These are phyloP conservation scores for Pichia sp. DNA, from an alignment of 1,139 yeast species.

Conservation along the genomic window DNA sequence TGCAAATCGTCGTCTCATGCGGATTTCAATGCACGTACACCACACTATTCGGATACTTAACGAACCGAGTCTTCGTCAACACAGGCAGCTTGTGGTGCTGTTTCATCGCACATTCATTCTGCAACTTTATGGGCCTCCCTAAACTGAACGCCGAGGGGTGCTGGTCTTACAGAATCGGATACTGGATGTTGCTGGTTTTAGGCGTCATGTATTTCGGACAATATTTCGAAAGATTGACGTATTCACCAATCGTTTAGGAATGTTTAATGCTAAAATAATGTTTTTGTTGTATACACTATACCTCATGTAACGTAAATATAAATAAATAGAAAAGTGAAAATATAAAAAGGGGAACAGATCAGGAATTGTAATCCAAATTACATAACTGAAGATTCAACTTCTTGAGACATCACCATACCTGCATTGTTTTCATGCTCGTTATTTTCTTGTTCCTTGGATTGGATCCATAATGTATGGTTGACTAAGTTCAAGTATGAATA, in stretches of 20 bases:
- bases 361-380: neutral
- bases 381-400: neutral
- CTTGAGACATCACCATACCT: neutral
- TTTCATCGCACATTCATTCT: conserved; percentile 63
- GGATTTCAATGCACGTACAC: conserved; percentile 71
- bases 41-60: conserved; percentile 73
- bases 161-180: conserved; percentile 29
- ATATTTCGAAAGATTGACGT: conserved; percentile 34
- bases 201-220: conserved; percentile 38
- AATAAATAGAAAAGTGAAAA: neutral
- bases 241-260: too few relatives aligned
- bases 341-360: neutral
- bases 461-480: conserved; percentile 80
- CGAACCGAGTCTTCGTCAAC: conserved; percentile 56
- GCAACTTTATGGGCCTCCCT: conserved; percentile 85
- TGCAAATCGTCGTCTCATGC: conserved; percentile 41
- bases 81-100: conserved; percentile 62
- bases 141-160: conserved; percentile 30
- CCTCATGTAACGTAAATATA: too few relatives aligned
- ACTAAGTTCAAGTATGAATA: conserved; percentile 93
- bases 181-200: conserved; percentile 41
- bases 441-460: conserved; percentile 41
- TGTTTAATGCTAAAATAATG: neutral
- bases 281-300: too few relatives aligned
- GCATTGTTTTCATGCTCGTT: neutral